Percentiles rank a stretch among this genome's conserved stretches.
Evolutionary conservation across 768 basidiomycete genomes (phyloP).

Genomic region (Lactarius pseudohatsudake): DNA sequence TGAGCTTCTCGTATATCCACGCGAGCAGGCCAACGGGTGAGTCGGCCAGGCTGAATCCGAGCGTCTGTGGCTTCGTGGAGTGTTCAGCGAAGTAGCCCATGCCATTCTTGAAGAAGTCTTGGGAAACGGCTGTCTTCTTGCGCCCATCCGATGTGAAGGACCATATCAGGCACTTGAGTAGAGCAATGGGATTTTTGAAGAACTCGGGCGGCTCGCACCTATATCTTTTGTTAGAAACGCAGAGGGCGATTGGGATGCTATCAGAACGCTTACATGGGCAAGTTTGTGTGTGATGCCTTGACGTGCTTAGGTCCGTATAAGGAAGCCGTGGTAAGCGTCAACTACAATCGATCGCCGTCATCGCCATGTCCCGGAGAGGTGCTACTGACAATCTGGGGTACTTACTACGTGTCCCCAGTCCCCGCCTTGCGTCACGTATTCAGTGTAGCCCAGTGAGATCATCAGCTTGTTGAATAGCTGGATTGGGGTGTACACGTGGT

Average conservation of each 20-base stretch:
- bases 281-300: conserved; percentile 39
- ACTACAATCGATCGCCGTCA: conserved; percentile 34
- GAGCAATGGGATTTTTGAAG: conserved; percentile 33
- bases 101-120: conserved; percentile 36
- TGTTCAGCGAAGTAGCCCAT: conserved; percentile 44
- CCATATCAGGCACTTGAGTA: conserved; percentile 34
- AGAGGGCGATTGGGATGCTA: too few species aligned
- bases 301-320: conserved; percentile 33
- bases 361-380: not conserved
- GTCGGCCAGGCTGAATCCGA: conserved; percentile 53
- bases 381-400: not conserved
- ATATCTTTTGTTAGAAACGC: not conserved
- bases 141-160: conserved; percentile 40
- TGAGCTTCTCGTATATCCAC: conserved; percentile 38
- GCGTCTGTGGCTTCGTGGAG: conserved; percentile 35
- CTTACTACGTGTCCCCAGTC: conserved; percentile 42
- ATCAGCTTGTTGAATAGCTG: conserved; percentile 13
- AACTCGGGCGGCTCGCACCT: conserved; percentile 29
- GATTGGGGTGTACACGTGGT: conserved; percentile 24
- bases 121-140: conserved; percentile 35
- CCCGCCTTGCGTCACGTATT: conserved; percentile 17
- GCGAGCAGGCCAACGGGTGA: conserved; percentile 48
- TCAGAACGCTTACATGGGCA: conserved; percentile 31
- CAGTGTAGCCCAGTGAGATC: conserved; percentile 10
- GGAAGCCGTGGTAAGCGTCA: conserved; percentile 33